Evolutionary conservation across 1,284 basidiomycete genomes (phyloP).

Genomic region (Cryptococcus sp.): DNA sequence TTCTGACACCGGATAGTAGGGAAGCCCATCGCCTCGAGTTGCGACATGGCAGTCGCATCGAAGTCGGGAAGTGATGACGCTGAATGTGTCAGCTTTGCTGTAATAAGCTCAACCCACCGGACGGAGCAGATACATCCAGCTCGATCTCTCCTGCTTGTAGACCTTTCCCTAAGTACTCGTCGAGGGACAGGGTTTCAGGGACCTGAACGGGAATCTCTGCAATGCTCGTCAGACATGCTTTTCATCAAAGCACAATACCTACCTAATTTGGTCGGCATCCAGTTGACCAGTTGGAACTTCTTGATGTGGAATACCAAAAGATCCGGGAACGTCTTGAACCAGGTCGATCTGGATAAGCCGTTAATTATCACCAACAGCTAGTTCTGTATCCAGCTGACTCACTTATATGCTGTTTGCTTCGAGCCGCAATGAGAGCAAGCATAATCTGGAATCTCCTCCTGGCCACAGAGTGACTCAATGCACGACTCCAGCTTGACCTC

Average conservation of each 20-base stretch:
- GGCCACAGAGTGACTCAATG: conserved; percentile 65
- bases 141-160: conserved; percentile 72
- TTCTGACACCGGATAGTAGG: conserved; percentile 78
- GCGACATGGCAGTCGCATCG: conserved; percentile 69
- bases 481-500: conserved; percentile 70
- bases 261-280: conserved; percentile 96
- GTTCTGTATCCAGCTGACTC: conserved; percentile 30
- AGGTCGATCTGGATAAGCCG: conserved; percentile 60
- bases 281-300: conserved; percentile 94
- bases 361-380: background rate
- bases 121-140: conserved; percentile 62
- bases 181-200: conserved; percentile 65
- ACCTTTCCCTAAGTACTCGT: conserved; percentile 71
- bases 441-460: conserved; percentile 70
- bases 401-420: conserved; percentile 69
- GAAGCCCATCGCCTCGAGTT: conserved; percentile 87
- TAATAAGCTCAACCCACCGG: conserved; percentile 3
- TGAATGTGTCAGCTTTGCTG: conserved; percentile 11
- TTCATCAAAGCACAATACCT: conserved; percentile 29
- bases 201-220: conserved; percentile 84
- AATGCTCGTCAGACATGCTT: background rate
- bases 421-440: conserved; percentile 63
- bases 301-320: conserved; percentile 87
- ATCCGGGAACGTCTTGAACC: conserved; percentile 84
- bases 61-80: conserved; percentile 62